These are phyloP conservation scores for Theobroma grandiflorum DNA, from an alignment of 441 rosid species.

Conservation along the genomic window DNA sequence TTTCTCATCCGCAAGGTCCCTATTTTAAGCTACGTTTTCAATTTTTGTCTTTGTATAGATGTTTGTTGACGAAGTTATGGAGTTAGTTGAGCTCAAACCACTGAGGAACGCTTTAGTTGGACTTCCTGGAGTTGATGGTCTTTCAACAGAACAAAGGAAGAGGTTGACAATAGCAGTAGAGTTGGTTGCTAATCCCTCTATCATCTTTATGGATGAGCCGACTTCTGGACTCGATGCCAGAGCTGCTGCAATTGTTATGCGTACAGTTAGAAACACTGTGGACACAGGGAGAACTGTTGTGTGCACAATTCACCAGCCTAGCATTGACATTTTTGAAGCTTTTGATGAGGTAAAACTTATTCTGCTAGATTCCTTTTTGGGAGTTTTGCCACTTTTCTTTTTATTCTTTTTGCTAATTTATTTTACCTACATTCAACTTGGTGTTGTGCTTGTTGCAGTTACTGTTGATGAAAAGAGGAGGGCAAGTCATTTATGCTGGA, in stretches of 20 bases:
- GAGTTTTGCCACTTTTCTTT: not conserved
- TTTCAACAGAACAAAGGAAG: conserved; percentile 86
- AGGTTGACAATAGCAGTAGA: conserved; percentile 92
- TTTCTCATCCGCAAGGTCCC: not conserved
- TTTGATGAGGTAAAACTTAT: conserved; percentile 74
- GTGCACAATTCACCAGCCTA: conserved; percentile 97
- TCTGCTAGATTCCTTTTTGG: not conserved
- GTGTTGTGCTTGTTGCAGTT: conserved; percentile 52
- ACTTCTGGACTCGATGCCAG: conserved; percentile 93
- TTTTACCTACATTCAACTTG: conserved; percentile 13
- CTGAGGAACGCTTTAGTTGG: conserved; percentile 73
- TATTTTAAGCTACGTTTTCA: not conserved
- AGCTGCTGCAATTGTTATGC: conserved; percentile 94
- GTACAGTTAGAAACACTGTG: conserved; percentile 85
- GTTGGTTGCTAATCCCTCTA: conserved; percentile 87
- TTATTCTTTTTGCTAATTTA: not conserved
- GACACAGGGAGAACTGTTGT: conserved; percentile 94
- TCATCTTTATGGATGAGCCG: conserved; percentile 94
- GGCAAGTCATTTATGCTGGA: conserved; percentile 87
- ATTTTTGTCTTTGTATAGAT: conserved; percentile 42
- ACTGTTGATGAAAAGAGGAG: conserved; percentile 87
- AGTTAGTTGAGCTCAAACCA: conserved; percentile 72
- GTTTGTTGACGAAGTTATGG: conserved; percentile 91
- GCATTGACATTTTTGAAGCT: conserved; percentile 90
- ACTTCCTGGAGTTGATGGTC: conserved; percentile 81